These are phyloP conservation scores for Botryotinia globosa DNA, from an alignment of 2,329 filamentous ascomycete genomes.

Conservation along the genomic window DNA sequence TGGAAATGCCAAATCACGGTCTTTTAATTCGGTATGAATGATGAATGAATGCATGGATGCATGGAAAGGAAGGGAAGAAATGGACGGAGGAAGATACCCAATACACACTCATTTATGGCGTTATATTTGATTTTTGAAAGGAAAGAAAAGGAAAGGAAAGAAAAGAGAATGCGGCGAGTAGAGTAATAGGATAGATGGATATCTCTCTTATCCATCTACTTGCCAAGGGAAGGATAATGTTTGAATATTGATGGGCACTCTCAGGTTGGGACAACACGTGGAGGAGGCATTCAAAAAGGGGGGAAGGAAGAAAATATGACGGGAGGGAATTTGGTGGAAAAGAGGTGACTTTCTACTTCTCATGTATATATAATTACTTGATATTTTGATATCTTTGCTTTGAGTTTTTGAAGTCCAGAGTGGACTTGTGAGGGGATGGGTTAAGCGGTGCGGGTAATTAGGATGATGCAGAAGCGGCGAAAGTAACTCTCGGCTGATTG, in stretches of 20 bases:
- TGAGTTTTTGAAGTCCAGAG: not conserved
- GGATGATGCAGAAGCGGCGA: not conserved
- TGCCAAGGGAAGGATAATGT: conserved; percentile 9
- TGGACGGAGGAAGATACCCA: not conserved
- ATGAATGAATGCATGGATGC: not conserved
- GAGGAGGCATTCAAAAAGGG: not conserved
- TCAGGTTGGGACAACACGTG: not conserved
- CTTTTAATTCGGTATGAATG: not conserved
- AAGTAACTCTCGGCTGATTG: not conserved
- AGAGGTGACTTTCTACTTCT: not conserved
- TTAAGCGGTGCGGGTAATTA: not conserved
- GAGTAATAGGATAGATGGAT: not conserved
- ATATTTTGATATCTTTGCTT: not conserved
- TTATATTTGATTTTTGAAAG: not conserved
- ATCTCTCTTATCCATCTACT: not conserved
- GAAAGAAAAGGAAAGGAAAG: no score
- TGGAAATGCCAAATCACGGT: not conserved
- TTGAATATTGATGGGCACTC: not conserved
- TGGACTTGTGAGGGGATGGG: not conserved
- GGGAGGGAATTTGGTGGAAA: not conserved
- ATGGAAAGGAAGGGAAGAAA: not conserved
- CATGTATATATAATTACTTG: not conserved
- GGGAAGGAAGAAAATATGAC: not conserved
- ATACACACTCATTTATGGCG: not conserved
- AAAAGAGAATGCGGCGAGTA: not conserved